Evolutionary conservation across 2,329 filamentous ascomycete species (phyloP), one percentile per base, ranked within the genome.

Genomic region (Pseudocercospora vitis): DNA sequence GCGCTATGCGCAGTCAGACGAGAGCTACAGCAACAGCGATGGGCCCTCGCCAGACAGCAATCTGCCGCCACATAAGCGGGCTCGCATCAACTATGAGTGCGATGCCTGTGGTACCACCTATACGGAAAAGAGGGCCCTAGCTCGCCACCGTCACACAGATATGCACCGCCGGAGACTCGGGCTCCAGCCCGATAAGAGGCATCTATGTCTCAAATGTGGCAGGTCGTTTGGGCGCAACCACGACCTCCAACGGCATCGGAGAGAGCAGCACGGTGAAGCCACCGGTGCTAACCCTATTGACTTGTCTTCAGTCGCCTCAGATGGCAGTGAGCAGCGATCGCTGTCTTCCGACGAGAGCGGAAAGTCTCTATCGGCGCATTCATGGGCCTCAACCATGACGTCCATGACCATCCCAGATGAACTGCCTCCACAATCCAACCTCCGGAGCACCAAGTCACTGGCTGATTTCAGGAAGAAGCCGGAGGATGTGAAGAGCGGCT

Each of bases 101-200:
- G 48, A 45, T 31, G 53, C 42, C n/a, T 56, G 53, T 19, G 53
- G 53, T 3, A 56, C 53, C 11, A 56, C 55, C 2, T 65, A 65
- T 45, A 65, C 63, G 4, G 61, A 64, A 52, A 64, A 64, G 48
- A 56, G 63, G 19, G 63, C 63, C 0, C 52, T 65, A 18, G 63
- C 63, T 7, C 57, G 63, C 24, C 63, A 66, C 48, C 56, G 58
- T 33, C 62, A 66, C 37, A 62, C 62, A 12, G 61, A 63, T 18
- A 58, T 57, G 37, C 63, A 66, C 48, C 60, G 59, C 1, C 55
- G 56, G 42, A 59, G 59, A 42, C 48, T 62, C 2, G 63, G 63
- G 2, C 54, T 64, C 12, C 59, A 61, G 28, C 60, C 58, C 6
- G 54, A 61, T 24, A 60, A 58, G 45, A 63, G 63, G 52, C 57